A percentile compares a stretch with the other conserved stretches of the same genome.
Evolutionary conservation across 306 rosid species (phyloP).

Genomic region (Neltuma alba): DNA sequence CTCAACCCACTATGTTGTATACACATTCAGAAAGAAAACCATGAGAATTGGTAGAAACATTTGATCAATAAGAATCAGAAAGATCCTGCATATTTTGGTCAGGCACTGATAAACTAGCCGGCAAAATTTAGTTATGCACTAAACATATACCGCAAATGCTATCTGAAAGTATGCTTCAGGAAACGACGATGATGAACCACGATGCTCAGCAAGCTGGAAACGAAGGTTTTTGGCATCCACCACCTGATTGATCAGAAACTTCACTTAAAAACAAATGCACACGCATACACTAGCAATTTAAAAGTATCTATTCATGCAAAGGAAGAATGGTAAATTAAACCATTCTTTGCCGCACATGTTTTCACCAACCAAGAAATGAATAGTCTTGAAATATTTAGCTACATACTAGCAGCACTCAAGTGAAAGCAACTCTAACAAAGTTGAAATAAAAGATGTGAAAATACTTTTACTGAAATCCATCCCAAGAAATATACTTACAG

Average conservation of each 20-base stretch:
- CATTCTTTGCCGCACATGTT: slow-evolving; percentile 10
- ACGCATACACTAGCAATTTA: not conserved
- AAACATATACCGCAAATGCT: slow-evolving; percentile 81
- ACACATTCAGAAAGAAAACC: slow-evolving; percentile 13
- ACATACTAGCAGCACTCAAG: slow-evolving; percentile 10
- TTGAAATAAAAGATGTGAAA: not conserved
- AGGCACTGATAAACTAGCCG: not conserved
- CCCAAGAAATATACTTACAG: slow-evolving; percentile 55
- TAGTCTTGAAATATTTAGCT: slow-evolving; percentile 2
- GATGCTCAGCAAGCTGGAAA: slow-evolving; percentile 73
- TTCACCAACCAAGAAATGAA: slow-evolving; percentile 16
- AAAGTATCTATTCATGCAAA: not conserved
- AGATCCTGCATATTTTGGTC: not conserved
- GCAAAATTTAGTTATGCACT: slow-evolving; percentile 18
- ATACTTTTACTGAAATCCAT: not conserved
- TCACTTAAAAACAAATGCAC: slow-evolving; percentile 2
- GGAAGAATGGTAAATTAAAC: not conserved
- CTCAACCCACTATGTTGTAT: not conserved
- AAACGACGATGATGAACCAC: slow-evolving; percentile 70
- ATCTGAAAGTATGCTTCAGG: slow-evolving; percentile 89
- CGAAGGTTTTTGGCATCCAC: slow-evolving; percentile 90
- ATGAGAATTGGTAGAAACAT: not conserved
- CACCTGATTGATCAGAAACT: slow-evolving; percentile 54
- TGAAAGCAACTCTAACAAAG: not conserved
- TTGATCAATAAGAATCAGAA: not conserved